Percentiles rank a stretch among this genome's conserved stretches.
phyloP scores from a whole-genome alignment of 306 rosid genomes.

The Pyrus communis region DNA sequence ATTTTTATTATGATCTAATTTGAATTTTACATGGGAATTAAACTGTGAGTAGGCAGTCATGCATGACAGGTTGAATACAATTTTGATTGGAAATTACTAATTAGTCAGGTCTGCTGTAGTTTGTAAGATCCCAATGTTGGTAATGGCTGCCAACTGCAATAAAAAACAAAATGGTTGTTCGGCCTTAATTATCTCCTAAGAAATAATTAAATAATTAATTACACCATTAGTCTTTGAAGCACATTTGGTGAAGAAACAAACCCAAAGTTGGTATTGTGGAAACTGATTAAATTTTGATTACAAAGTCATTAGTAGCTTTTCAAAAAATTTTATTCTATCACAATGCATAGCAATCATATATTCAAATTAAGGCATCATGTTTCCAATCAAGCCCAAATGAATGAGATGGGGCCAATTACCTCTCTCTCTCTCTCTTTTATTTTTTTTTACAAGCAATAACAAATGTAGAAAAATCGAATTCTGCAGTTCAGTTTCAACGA shows the following conservation, averaged over 20 bases:
- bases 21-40: not conserved
- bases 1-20: not conserved
- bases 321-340: not conserved
- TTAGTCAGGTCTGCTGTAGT: not conserved
- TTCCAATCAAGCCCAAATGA: slow-evolving; percentile 14
- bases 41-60: not conserved
- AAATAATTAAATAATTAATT: not conserved
- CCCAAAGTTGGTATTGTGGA: not conserved
- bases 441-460: not conserved
- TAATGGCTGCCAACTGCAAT: slow-evolving; percentile 8
- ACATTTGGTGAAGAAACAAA: not conserved
- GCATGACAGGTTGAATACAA: not conserved
- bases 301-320: slow-evolving; percentile 2
- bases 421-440: not conserved
- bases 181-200: not conserved
- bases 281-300: not conserved
- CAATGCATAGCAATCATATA: slow-evolving; percentile 13
- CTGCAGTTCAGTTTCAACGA: too few relatives aligned
- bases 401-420: slow-evolving; percentile 3
- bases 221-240: not conserved
- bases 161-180: not conserved
- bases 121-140: not conserved
- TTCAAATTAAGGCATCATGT: slow-evolving; percentile 21
- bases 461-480: not conserved
- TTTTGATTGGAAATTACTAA: not conserved